These are phyloP conservation scores for Pyrus bretschneideri DNA, from an alignment of 306 rosid genomes.

Conservation along the genomic window DNA sequence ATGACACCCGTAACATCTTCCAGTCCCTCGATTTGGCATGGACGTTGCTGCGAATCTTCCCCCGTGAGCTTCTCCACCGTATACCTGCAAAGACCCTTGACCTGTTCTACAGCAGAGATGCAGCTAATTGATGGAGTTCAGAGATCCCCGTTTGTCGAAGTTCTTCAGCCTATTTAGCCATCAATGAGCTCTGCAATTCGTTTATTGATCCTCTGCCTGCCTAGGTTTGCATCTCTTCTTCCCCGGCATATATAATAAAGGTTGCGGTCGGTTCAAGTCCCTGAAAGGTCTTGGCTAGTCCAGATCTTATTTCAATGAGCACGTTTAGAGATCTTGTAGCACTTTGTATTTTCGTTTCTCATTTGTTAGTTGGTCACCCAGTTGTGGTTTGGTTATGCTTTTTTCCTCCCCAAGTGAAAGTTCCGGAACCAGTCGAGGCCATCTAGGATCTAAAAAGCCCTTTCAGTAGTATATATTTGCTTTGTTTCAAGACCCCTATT, in stretches of 20 bases:
- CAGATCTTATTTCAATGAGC: conserved; percentile 26
- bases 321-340: conserved; percentile 40
- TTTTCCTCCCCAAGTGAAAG: not conserved
- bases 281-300: conserved; percentile 28
- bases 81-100: conserved; percentile 97
- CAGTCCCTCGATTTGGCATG: conserved; percentile 98
- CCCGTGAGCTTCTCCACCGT: conserved; percentile 99
- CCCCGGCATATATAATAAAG: conserved; percentile 43
- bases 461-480: conserved; percentile 19
- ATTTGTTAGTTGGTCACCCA: conserved; percentile 16
- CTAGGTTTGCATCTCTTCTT: conserved; percentile 23
- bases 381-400: conserved; percentile 15
- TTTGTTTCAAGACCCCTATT: not conserved
- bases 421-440: conserved; percentile 1
- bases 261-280: conserved; percentile 39
- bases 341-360: conserved; percentile 24
- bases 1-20: conserved; percentile 94
- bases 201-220: conserved; percentile 31
- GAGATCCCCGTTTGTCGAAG: conserved; percentile 14
- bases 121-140: conserved; percentile 54
- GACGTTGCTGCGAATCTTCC: conserved; percentile 96
- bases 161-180: conserved; percentile 27
- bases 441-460: conserved; percentile 21
- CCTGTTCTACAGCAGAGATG: conserved; percentile 80
- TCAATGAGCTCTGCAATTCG: conserved; percentile 27